Conservation (phyloP, 2,329 filamentous ascomycete species). For the Colletotrichum gloeosporioides region DNA sequence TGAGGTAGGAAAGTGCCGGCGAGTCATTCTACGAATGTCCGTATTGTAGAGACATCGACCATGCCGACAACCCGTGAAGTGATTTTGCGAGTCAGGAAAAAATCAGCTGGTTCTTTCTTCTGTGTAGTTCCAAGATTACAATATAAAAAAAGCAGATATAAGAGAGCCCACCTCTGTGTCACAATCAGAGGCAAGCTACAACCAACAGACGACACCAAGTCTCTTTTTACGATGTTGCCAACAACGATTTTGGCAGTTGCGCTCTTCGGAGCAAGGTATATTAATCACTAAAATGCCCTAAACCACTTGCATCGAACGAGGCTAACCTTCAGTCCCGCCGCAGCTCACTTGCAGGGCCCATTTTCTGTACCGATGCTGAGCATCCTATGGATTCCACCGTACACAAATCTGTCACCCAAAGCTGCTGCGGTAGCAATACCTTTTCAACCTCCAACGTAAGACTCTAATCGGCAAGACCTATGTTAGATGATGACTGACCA, state of each 20-base stretch:
- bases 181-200: not conserved
- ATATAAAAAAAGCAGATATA: not conserved
- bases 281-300: not conserved
- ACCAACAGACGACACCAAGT: not conserved
- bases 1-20: not conserved
- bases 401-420: not conserved
- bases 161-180: not conserved
- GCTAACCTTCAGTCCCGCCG: not conserved
- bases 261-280: not conserved
- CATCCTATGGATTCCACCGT: not conserved
- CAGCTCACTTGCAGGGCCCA: not conserved
- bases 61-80: not conserved
- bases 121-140: not conserved
- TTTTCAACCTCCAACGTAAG: not conserved
- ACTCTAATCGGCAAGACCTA: not conserved
- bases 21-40: not conserved
- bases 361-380: not conserved
- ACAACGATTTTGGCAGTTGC: not conserved
- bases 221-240: not conserved
- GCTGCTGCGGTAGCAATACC: not conserved
- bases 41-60: not conserved
- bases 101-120: not conserved
- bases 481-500: not conserved
- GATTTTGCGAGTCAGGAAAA: not conserved
- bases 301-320: accelerated